phyloP scores from a whole-genome alignment of 176 grass and related monocot genomes.

The Pontederia crassipes region DNA sequence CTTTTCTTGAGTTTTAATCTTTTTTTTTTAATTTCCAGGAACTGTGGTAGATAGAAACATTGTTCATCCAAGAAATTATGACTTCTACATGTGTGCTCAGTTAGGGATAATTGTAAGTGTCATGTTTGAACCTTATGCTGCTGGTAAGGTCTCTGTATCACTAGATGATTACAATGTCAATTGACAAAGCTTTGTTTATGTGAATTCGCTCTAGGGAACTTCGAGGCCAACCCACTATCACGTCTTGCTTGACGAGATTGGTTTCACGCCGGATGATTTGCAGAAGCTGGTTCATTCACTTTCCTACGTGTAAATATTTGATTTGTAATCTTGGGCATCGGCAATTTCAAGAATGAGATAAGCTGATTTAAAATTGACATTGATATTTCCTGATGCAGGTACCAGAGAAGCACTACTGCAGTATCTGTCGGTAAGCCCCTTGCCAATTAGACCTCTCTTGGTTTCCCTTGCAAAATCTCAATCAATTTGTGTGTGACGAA shows the following conservation, averaged over 20 bases:
- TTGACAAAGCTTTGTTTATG: too few relatives aligned
- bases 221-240: conserved; percentile 60
- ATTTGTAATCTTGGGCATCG: neutral
- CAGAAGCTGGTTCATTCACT: conserved; percentile 52
- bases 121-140: neutral
- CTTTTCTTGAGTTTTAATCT: neutral
- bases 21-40: conserved; percentile 17
- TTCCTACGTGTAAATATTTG: conserved; percentile 41
- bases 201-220: conserved; percentile 29
- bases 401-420: conserved; percentile 57
- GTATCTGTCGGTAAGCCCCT: conserved; percentile 33
- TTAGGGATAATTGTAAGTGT: conserved; percentile 36
- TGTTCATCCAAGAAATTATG: conserved; percentile 49
- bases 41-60: conserved; percentile 48
- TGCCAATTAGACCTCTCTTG: neutral
- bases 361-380: neutral
- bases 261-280: conserved; percentile 36
- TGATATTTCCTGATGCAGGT: conserved; percentile 15
- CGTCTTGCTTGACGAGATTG: conserved; percentile 51
- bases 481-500: neutral
- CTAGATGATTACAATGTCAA: too few relatives aligned
- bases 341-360: too few relatives aligned
- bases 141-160: neutral
- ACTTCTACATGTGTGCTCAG: conserved; percentile 73
- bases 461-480: neutral